Base-by-base conservation (phyloP, 2,329 filamentous ascomycete species). In the Lecanicillium sp. region DNA sequence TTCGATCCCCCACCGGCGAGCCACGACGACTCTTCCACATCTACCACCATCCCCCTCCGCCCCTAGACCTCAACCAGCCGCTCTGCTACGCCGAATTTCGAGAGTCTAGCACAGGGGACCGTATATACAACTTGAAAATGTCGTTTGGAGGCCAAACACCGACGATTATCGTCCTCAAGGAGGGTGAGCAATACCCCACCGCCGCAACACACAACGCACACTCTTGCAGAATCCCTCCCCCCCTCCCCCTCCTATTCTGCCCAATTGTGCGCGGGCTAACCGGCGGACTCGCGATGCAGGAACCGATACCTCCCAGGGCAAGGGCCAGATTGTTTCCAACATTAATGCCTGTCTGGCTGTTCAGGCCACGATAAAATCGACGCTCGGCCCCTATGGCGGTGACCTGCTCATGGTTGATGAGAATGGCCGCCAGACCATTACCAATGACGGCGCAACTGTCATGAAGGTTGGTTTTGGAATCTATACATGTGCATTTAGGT, bases 291-390 rank as follows among this genome's bases (percentile, higher is more conserved):
- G 27, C 17, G 34, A 30, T 48, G 46, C 55, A 96, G 92, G 92
- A 56, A 98, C 92, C 69, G 92, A 98, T 65, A 80, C 88, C 54
- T 97, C 92, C 39, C 92, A 98, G 67, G 92, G 92, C 57, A 92
- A 94, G 64, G 89, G 89, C 40, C 92, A 98, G 69, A 84, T 98
- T 56, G 69, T 98, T 55, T 94, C 90, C 55, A 98, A 98, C 67
- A 97, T 98, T 70, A 96, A 95, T 71, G 92, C 92, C 50, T 98
- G 92, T 64, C 74, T 96, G 54, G 90, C 92, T 17, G 89, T 98
- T 29, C 92, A 98, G 69, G 77, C 82, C 36, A 97, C 90, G 44
- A 90, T 98, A 69, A 94, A 94, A 71, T 87, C 84, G 55, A 98
- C 92, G 15, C 75, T 98, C 27, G 92, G 92, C 29, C 92, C 92